Evolutionary conservation across 1,284 basidiomycete genomes (phyloP).

Genomic region (Rhodotorula sp.): DNA sequence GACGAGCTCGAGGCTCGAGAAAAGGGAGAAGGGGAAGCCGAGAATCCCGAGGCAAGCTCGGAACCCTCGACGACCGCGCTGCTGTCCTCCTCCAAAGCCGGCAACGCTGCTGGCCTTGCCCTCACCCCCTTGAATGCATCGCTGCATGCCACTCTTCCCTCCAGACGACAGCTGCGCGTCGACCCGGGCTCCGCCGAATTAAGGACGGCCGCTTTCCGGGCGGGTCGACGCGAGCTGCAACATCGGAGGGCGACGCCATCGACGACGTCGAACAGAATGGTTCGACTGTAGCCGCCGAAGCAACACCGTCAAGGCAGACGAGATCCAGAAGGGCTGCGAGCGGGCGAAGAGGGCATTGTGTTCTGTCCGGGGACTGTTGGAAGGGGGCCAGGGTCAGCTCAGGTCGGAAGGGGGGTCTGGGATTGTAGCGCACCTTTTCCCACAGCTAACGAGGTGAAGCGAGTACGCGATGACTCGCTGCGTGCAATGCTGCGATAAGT

Average conservation of each 20-base stretch:
- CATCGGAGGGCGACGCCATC: neutral
- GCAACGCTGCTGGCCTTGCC: neutral
- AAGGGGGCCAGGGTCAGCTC: neutral
- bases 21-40: neutral
- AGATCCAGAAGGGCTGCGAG: neutral
- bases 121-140: neutral
- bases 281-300: neutral
- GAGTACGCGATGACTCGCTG: slow-evolving; percentile 5
- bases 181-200: slow-evolving; percentile 19
- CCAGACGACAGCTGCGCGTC: neutral
- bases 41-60: neutral
- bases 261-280: neutral
- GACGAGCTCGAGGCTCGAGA: neutral
- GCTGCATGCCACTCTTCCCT: neutral
- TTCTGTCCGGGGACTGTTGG: slow-evolving; percentile 25
- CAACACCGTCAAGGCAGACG: neutral
- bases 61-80: neutral
- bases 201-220: slow-evolving; percentile 26
- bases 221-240: slow-evolving; percentile 3
- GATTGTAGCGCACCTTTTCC: slow-evolving; percentile 27
- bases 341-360: neutral
- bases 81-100: neutral
- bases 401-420: neutral
- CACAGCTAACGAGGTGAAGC: slow-evolving; percentile 24
- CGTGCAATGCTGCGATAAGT: slow-evolving; percentile 27